A percentile compares a stretch with the other conserved stretches of the same genome.
These are phyloP conservation scores for Nannizziopsis arthrosporioides DNA, from an alignment of 2,329 filamentous ascomycete species.

Conservation along the genomic window DNA sequence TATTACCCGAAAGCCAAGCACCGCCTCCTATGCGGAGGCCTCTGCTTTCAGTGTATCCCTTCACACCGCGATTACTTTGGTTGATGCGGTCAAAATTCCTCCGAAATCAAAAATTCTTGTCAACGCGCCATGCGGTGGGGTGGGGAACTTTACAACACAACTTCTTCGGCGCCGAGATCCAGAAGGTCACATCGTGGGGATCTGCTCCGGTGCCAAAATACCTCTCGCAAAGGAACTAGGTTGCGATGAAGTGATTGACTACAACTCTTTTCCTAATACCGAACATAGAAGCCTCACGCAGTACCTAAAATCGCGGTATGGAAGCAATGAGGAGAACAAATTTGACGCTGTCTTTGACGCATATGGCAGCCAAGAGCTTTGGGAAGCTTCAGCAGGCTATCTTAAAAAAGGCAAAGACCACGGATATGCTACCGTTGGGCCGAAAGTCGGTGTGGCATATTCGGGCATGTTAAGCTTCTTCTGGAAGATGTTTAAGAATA, in stretches of 20 bases:
- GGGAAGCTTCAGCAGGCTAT: constrained; percentile 8
- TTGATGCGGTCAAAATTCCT: constrained; percentile 10
- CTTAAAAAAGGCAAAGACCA: constrained; percentile 12
- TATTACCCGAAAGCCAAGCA: constrained; percentile 7
- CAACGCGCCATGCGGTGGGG: constrained; percentile 13
- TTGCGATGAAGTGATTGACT: constrained; percentile 12
- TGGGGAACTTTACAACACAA: constrained; percentile 12
- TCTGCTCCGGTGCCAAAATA: constrained; percentile 11
- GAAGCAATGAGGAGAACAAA: constrained; percentile 1
- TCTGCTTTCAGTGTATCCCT: constrained; percentile 11
- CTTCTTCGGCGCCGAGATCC: constrained; percentile 9
- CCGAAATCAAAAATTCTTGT: constrained; percentile 9
- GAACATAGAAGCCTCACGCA: constrained; percentile 4
- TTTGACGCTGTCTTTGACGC: constrained; percentile 14
- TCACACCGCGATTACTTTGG: constrained; percentile 9
- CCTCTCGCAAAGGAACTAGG: constrained; percentile 9
- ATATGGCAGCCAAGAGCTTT: constrained; percentile 13
- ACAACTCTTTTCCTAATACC: constrained; percentile 10
- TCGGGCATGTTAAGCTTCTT: constrained; percentile 9
- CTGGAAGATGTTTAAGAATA: constrained; percentile 14
- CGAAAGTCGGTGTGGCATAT: constrained; percentile 6
- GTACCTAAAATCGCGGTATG: constrained; percentile 5
- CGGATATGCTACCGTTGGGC: constrained; percentile 11
- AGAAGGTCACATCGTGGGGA: constrained; percentile 10
- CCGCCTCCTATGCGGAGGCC: constrained; percentile 8